phyloP scores from a whole-genome alignment of 805 yeast genomes.

The Nakazawaea siamensis region DNA sequence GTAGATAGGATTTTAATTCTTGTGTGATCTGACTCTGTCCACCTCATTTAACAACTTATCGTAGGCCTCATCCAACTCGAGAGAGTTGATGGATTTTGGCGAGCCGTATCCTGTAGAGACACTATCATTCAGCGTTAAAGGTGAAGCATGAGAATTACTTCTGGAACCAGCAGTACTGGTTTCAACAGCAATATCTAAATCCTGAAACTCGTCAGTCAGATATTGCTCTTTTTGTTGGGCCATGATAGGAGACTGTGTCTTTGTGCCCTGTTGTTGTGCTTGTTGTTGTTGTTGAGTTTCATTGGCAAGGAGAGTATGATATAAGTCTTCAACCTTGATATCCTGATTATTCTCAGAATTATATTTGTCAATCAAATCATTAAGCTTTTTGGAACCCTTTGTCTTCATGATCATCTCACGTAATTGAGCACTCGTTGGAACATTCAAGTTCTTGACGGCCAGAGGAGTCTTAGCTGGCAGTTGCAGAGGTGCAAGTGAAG shows the following conservation, averaged over 20 bases:
- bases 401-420: slow-evolving; percentile 62
- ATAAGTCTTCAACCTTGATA: slow-evolving; percentile 14
- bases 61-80: slow-evolving; percentile 54
- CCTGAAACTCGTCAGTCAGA: slow-evolving; percentile 3
- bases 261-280: neutral
- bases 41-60: slow-evolving; percentile 66
- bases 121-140: neutral
- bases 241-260: neutral
- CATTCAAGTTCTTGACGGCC: slow-evolving; percentile 18
- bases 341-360: slow-evolving; percentile 33
- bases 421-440: slow-evolving; percentile 46
- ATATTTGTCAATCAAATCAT: slow-evolving; percentile 59
- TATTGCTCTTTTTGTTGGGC: slow-evolving; percentile 13
- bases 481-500: slow-evolving; percentile 8
- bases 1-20: neutral
- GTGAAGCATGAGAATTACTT: slow-evolving; percentile 1
- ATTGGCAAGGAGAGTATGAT: slow-evolving; percentile 4
- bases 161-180: slow-evolving; percentile 4
- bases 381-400: slow-evolving; percentile 64
- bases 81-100: slow-evolving; percentile 18
- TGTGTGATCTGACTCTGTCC: slow-evolving; percentile 53
- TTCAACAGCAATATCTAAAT: neutral
- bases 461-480: slow-evolving; percentile 9
- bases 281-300: neutral
- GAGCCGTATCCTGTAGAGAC: slow-evolving; percentile 13